Evolutionary conservation across 768 basidiomycete species (phyloP).

Genomic region (Steccherinum ochraceum): DNA sequence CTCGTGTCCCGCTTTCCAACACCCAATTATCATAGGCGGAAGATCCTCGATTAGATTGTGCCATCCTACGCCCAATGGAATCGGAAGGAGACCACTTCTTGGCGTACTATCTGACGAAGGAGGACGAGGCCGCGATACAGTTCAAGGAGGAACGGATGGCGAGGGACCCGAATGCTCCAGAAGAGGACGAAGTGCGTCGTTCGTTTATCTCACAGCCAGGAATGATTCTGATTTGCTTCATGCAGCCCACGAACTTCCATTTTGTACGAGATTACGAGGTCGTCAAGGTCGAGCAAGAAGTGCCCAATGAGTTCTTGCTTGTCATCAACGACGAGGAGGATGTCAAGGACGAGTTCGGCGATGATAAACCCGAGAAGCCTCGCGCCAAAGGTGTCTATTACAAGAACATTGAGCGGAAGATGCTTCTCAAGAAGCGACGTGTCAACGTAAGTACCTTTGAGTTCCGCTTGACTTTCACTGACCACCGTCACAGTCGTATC

Average conservation of each 20-base stretch:
- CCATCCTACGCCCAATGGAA: conserved; percentile 82
- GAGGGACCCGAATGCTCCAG: conserved; percentile 38
- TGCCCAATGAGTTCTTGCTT: conserved; percentile 77
- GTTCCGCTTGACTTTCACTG: background rate
- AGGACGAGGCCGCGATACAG: conserved; percentile 60
- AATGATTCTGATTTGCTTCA: background rate
- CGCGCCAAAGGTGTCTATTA: conserved; percentile 70
- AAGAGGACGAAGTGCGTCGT: conserved; percentile 47
- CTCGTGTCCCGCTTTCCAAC: background rate
- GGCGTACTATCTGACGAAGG: conserved; percentile 75
- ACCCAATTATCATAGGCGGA: conserved; percentile 41
- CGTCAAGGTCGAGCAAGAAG: conserved; percentile 80
- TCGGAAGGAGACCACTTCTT: conserved; percentile 86
- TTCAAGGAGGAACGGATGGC: conserved; percentile 56
- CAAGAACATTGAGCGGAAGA: conserved; percentile 85
- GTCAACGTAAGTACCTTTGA: conserved; percentile 49
- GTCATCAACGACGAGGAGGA: conserved; percentile 52
- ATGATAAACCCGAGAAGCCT: conserved; percentile 20
- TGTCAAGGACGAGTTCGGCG: conserved; percentile 16
- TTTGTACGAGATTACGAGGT: conserved; percentile 84
- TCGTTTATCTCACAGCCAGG: background rate
- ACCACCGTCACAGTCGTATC: conserved; percentile 42
- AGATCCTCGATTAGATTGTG: conserved; percentile 79
- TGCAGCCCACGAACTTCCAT: conserved; percentile 63
- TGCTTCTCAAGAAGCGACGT: conserved; percentile 80